A percentile compares a stretch with the other conserved stretches of the same genome.
Evolutionary conservation across 768 basidiomycete species (phyloP).

Genomic region (Podaxis sp.): DNA sequence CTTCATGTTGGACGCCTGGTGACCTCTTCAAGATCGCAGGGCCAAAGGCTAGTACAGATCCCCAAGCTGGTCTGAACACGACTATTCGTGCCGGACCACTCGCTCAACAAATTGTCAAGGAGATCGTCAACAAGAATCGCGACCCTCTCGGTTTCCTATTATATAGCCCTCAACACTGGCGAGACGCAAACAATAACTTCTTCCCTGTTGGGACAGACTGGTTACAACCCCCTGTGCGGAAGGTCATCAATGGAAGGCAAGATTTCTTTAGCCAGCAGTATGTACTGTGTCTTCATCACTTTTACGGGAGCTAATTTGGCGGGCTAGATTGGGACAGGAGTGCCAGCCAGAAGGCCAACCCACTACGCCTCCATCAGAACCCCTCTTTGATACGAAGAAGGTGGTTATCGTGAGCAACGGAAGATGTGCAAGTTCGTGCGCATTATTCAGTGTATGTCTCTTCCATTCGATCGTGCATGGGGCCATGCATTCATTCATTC

Average conservation of each 20-base stretch:
- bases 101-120: conserved; percentile 48
- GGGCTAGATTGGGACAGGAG: conserved; percentile 43
- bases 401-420: conserved; percentile 59
- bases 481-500: not conserved
- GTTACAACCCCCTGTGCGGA: conserved; percentile 44
- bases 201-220: conserved; percentile 46
- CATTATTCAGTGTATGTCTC: conserved; percentile 40
- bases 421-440: conserved; percentile 51
- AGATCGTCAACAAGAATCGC: conserved; percentile 36
- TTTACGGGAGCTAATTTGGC: not conserved
- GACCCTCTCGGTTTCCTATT: conserved; percentile 44
- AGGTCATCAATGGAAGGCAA: conserved; percentile 44
- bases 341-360: conserved; percentile 29
- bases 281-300: not conserved
- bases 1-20: not conserved
- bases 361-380: conserved; percentile 36
- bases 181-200: conserved; percentile 39
- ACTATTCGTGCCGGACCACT: conserved; percentile 49
- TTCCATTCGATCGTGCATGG: not conserved
- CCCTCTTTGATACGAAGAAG: conserved; percentile 49
- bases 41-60: conserved; percentile 51
- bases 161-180: conserved; percentile 53
- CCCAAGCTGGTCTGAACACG: conserved; percentile 58
- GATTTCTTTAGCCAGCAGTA: conserved; percentile 54
- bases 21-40: conserved; percentile 41